These are phyloP conservation scores for Ogataea glucozyma DNA, from an alignment of 805 yeast genomes.

Conservation along the genomic window DNA sequence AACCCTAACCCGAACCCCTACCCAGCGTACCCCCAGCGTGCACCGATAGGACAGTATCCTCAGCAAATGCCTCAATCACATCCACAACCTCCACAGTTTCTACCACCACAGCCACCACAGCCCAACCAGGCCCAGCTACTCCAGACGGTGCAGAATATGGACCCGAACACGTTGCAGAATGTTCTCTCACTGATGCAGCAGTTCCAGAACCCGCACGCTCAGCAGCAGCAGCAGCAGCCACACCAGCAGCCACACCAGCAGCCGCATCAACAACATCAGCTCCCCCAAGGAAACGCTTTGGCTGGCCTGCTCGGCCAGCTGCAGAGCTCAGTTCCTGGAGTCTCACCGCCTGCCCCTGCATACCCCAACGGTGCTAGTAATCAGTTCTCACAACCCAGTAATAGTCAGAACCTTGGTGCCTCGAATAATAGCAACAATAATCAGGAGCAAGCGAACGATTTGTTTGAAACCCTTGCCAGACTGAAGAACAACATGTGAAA, in stretches of 20 bases:
- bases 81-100: constrained; percentile 10
- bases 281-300: constrained; percentile 21
- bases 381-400: constrained; percentile 16
- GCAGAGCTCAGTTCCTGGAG: constrained; percentile 26
- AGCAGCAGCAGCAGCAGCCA: constrained; percentile 1
- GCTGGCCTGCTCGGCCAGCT: constrained; percentile 26
- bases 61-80: constrained; percentile 12
- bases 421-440: constrained; percentile 15
- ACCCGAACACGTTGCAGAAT: constrained; percentile 36
- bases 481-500: constrained; percentile 38
- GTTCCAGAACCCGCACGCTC: constrained; percentile 17
- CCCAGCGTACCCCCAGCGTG: constrained; percentile 16
- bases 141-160: constrained; percentile 30
- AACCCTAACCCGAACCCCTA: constrained; percentile 10
- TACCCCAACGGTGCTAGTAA: constrained; percentile 15
- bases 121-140: constrained; percentile 24
- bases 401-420: constrained; percentile 14
- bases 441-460: constrained; percentile 35
- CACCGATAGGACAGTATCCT: neutral
- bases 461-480: constrained; percentile 40
- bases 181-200: constrained; percentile 35
- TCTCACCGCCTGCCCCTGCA: constrained; percentile 21
- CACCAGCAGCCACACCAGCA: constrained; percentile 7
- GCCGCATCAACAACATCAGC: constrained; percentile 18
- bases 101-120: constrained; percentile 9